Evolutionary conservation across 2,329 filamentous ascomycete genomes (phyloP).

Genomic region (Eutypella sp.): DNA sequence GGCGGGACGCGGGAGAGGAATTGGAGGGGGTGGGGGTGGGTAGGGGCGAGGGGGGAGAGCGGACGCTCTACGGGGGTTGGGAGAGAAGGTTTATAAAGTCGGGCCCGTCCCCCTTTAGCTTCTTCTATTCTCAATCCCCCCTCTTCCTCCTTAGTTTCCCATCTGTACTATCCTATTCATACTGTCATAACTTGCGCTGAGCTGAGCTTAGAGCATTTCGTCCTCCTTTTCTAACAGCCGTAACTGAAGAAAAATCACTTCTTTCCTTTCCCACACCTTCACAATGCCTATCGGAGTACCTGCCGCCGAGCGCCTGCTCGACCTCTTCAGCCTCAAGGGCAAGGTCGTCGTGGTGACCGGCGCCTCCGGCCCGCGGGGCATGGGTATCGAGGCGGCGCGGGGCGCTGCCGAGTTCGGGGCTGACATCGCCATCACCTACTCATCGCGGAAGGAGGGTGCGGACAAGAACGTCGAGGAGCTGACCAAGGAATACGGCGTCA

Average conservation of each 20-base stretch:
- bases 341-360: constrained; percentile 69
- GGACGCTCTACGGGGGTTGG: too few relatives aligned
- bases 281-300: constrained; percentile 55
- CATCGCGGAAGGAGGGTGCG: constrained; percentile 63
- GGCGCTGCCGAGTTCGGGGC: constrained; percentile 67
- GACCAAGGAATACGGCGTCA: constrained; percentile 60
- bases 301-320: constrained; percentile 51
- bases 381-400: constrained; percentile 65
- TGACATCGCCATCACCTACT: constrained; percentile 67
- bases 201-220: too few relatives aligned
- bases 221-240: too few relatives aligned
- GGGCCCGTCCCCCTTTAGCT: not conserved
- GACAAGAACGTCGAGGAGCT: constrained; percentile 63
- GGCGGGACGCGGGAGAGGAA: not conserved
- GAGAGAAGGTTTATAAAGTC: not conserved
- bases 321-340: constrained; percentile 68
- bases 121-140: not conserved
- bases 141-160: not conserved
- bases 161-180: not conserved
- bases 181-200: too few relatives aligned
- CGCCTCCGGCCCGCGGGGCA: constrained; percentile 64
- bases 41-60: too few relatives aligned
- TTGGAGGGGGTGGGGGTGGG: too few relatives aligned
- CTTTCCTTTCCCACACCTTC: constrained; percentile 11
- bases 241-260: constrained; percentile 1